Evolutionary conservation across 148 eudicot species (phyloP), one percentile per base, ranked within the genome.

Genomic region (Arbutus unedo): DNA sequence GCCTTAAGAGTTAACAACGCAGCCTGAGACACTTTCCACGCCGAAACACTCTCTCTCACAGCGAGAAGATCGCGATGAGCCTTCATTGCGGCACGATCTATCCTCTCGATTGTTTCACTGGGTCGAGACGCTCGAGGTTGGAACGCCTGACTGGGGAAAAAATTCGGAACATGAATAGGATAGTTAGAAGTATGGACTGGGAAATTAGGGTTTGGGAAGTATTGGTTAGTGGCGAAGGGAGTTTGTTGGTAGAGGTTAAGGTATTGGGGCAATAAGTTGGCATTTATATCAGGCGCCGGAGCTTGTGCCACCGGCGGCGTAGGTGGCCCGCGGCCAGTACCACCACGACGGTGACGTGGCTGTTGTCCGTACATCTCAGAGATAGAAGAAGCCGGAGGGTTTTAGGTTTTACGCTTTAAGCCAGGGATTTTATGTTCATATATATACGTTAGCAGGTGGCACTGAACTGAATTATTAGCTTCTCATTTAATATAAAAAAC

Each of bases 21-120:
- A 15, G 90, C 83, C 85, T 94, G 93, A 16, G 91, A 90, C 3
- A 94, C 93, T 81, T 91, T 92, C 93, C 89, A 93, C 5, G 90
- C 88, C 25, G 96, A 89, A 68, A 94, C 94, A 77, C 86, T 89
- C 18, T 91, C 94, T 7, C 87, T 85, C 0, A 86, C 83, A 11
- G 82, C 90, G 3, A 88, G 38, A 21, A 92, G 53, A 8, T 86
- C 88, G 0, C 83, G 55, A 4, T 87, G 88, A 11, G 85, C 93
- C 81, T 82, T 88, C 6, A 45, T 78, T 6, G 87, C 92, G 2
- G 93, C 95, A 3, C 75, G 84, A 11, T 93, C 93, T 4, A 92
- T 70, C 83, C 78, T 86, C 10, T 89, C 91, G 18, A 90, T 51
- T 13, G 75, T 55, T 19, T 25, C 91, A 60, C 74, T 82, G 5